Base-by-base conservation (phyloP, 768 basidiomycete genomes). In the Albatrellus ellisii region DNA sequence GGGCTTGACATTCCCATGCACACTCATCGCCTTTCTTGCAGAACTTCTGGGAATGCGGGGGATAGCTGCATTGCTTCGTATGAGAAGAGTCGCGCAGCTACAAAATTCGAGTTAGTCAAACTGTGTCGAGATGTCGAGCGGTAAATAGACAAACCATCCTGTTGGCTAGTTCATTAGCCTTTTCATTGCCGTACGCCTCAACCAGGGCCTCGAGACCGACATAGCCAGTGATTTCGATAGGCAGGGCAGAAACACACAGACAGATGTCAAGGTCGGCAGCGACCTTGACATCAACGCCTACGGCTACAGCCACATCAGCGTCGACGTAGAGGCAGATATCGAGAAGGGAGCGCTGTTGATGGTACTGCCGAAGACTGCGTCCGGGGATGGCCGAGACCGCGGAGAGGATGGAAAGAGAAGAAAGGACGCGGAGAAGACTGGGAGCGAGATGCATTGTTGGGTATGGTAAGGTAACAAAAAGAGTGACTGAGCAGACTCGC, bases 171-270 rank as follows among this genome's bases (percentile, higher is more conserved):
- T n/a, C n/a, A n/a, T n/a, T n/a, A n/a, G n/a, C n/a, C n/a, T n/a
- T n/a, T n/a, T n/a, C n/a, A n/a, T n/a, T n/a, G n/a, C n/a, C n/a
- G n/a, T n/a, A n/a, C n/a, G n/a, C n/a, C 14, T 44, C 17, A 17
- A 32, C 39, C 26, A 55, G 45, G 1, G 12, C 26, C 10, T 26
- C 20, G 36, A 56, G 40, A 11, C 44, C 14, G 6, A 21, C 34
- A 28, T 47, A 25, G 25, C 38, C 7, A 15, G 42, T 25, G 24
- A 56, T 36, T 7, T 26, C 26, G 42, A 48, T 18, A 4, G 54
- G 42, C 2, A 56, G 36, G 0, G 54, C 38, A 6, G 66, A 62
- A 20, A 66, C 51, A 47, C 67, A 69, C 7, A 69, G 48, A 48
- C 66, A 68, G 15, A 65, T 53, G 31, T 60, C 44, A 36, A 60